Base-by-base conservation (phyloP, 768 basidiomycete species). In the Naganishia randhawae region DNA sequence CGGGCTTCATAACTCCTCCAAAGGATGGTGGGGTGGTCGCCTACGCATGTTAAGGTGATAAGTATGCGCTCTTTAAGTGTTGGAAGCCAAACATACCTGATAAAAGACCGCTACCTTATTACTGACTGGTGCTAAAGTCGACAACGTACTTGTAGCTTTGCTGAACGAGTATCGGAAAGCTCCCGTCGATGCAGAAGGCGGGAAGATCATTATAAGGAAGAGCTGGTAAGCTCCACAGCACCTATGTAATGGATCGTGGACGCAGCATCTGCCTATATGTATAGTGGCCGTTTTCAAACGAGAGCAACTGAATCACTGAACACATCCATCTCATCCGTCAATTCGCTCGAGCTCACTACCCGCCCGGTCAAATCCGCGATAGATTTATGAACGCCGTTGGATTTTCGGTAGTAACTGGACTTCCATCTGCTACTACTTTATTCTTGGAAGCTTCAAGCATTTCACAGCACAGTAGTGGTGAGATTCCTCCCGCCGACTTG, bases 1-100 rank as follows among this genome's bases (percentile, higher is more conserved):
- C 57, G 29, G 77, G 74, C 70, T 78, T 78, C 53, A 63, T 42
- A n/a, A 76, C 71, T 17, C 77, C 77, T 42, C 70, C 70, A 16
- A 76, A 55, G 7, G 71, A 57, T 0, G 75, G 75, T 2, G 54
- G 66, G 33, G 66, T 39, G 3, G 57, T 61, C 3, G 57, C 57
- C 57, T 61, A 35, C 11, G 29, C 45, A 48, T 48, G 3, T 48
- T 22, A 11, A 22, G 13, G 11, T 13, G 25, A 22, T 48, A 4
- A 22, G 19, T 3, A 19, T 42, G 5, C 45, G 4, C n/a, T 48
- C n/a, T 7, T 1, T 4, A 22, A n/a, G 19, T n/a, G 3, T n/a
- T 48, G 19, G 25, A 2, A 13, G n/a, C 19, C 45, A 7, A 22
- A n/a, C 45, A 4, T 48, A 48, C 45, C n/a, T 48, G 45, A 48